Evolutionary conservation across 1,139 yeast species (phyloP).

Genomic region (Debaryomycetaceae sp.): DNA sequence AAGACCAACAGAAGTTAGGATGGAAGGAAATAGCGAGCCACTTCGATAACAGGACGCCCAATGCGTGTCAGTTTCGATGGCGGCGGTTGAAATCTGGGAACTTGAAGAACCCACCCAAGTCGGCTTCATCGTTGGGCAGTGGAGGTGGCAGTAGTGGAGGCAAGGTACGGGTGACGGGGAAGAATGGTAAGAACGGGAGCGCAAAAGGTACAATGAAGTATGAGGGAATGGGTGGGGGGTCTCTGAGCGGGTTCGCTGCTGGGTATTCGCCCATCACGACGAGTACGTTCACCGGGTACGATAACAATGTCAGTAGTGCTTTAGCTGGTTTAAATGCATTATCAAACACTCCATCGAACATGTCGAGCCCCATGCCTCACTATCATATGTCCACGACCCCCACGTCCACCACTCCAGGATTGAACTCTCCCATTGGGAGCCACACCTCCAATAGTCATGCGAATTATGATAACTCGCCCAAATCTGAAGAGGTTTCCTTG

Average conservation of each 20-base stretch:
- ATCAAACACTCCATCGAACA: slow-evolving; percentile 34
- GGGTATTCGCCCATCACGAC: slow-evolving; percentile 37
- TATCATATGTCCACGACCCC: slow-evolving; percentile 9
- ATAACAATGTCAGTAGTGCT: slow-evolving; percentile 41
- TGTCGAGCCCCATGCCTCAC: slow-evolving; percentile 28
- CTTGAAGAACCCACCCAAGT: slow-evolving; percentile 53
- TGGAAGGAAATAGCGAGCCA: slow-evolving; percentile 75
- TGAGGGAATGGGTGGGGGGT: slow-evolving; percentile 8
- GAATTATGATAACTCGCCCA: slow-evolving; percentile 29
- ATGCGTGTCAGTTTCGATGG: slow-evolving; percentile 81
- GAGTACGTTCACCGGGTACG: slow-evolving; percentile 43
- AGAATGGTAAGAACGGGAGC: background rate
- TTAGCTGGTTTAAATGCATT: slow-evolving; percentile 48
- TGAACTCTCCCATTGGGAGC: slow-evolving; percentile 16
- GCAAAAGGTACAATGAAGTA: background rate
- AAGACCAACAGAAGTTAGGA: slow-evolving; percentile 68
- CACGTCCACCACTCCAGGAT: slow-evolving; percentile 23
- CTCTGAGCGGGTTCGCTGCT: slow-evolving; percentile 21
- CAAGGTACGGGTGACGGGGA: background rate
- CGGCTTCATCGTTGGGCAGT: slow-evolving; percentile 24
- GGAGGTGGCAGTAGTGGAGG: slow-evolving; percentile 1
- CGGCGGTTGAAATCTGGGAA: slow-evolving; percentile 65
- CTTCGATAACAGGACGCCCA: slow-evolving; percentile 67
- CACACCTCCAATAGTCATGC: slow-evolving; percentile 6
- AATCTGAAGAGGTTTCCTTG: slow-evolving; percentile 24